A percentile compares a stretch with the other conserved stretches of the same genome.
Evolutionary conservation across 2,329 filamentous ascomycete genomes (phyloP).

Genomic region (Ophiocordyceps sinensis): DNA sequence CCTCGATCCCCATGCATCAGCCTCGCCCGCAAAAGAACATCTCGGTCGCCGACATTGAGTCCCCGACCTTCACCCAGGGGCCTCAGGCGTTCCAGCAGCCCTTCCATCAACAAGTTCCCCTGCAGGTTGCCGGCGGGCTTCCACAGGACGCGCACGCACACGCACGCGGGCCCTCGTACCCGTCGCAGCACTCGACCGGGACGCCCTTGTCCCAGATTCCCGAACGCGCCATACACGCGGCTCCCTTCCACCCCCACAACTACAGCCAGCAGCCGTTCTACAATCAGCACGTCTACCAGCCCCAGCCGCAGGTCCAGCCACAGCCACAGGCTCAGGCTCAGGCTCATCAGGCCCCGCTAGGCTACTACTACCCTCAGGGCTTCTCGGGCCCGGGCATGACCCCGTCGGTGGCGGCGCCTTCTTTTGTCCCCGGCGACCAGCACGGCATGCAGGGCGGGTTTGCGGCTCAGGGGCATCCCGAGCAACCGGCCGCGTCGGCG

Average conservation of each 20-base stretch:
- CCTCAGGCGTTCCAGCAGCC: constrained; percentile 75
- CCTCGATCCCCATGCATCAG: constrained; percentile 68
- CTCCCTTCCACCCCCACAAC: constrained; percentile 68
- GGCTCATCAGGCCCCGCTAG: constrained; percentile 28
- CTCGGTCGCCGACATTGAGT: constrained; percentile 85
- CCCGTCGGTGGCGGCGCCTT: constrained; percentile 35
- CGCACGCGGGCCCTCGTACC: constrained; percentile 52
- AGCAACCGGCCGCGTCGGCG: constrained; percentile 19
- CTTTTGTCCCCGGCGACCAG: constrained; percentile 42
- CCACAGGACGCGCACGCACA: constrained; percentile 49
- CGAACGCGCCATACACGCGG: constrained; percentile 80
- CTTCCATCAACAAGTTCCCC: constrained; percentile 88
- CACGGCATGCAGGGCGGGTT: constrained; percentile 26
- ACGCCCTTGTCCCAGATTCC: constrained; percentile 86
- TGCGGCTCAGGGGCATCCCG: constrained; percentile 26
- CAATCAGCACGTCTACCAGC: constrained; percentile 30
- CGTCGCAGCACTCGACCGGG: constrained; percentile 54
- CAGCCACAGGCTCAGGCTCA: constrained; percentile 1
- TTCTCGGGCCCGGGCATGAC: constrained; percentile 33
- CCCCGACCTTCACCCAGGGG: constrained; percentile 45
- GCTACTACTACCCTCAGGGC: constrained; percentile 54
- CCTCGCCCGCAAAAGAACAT: constrained; percentile 90
- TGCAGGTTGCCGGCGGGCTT: constrained; percentile 48
- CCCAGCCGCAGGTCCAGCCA: constrained; percentile 5
- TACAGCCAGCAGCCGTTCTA: constrained; percentile 45